Evolutionary conservation across 768 basidiomycete species (phyloP), one percentile per base, ranked within the genome.

Genomic region (Rhodosporidiobolus odoratus): DNA sequence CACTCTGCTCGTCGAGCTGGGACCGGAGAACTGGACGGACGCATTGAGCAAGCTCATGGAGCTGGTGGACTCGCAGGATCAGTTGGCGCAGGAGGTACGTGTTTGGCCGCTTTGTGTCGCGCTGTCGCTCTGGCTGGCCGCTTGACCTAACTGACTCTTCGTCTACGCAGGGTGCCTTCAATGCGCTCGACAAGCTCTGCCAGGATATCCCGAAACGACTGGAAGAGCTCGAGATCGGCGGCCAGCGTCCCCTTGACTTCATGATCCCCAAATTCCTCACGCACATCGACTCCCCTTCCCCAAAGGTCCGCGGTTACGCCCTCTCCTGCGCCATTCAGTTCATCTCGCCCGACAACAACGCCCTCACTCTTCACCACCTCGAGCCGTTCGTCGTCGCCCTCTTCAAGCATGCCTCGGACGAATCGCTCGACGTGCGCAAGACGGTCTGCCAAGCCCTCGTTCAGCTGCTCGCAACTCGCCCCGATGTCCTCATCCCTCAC

Each of bases 391-490:
- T 98, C 77, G 88, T 90, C 38, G 89, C 88, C 68, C 84, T 99
- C 38, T 99, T 98, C 85, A 89, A 91, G 79, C 87, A 92, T 71
- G 96, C 96, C 47, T 90, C 91, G 1, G 96, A 98, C 80, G 89
- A 94, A 48, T 90, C 91, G 76, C 85, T 90, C n/a, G 88, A 89
- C 19, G 92, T 99, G 67, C 91, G 96, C 61, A 88, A 91, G 72
- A 89, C 91, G 77, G 95, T 99, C 66, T 99, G 96, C 81, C 91
- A 94, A 77, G 91, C 92, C 5, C 87, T 99, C 69, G 93, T 95
- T 27, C 83, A 95, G 25, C 88, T 99, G 40, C 87, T 99, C 54
- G 91, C 91, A 37, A 88, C 91, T 43, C 88, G 93, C 15, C 91
- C 96, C 1, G 93, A 96, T 80, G 95, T 95, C 80, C 87, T 99